Evolutionary conservation across 176 grass and related monocot species (phyloP).

Genomic region (Juncus inflexus): DNA sequence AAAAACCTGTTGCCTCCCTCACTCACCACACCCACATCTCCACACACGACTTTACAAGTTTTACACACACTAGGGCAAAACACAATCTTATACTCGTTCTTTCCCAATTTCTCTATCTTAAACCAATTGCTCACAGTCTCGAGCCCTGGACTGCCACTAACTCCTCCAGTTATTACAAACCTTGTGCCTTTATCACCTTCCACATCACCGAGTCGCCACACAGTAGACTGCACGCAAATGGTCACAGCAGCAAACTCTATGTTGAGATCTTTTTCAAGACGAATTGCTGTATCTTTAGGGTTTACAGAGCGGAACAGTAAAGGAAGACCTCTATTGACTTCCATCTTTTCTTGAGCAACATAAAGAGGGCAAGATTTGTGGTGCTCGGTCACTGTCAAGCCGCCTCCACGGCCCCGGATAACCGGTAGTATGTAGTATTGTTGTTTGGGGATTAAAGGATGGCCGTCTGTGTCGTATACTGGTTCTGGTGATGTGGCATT

Average conservation of each 20-base stretch:
- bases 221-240: constrained; percentile 41
- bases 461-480: constrained; percentile 1
- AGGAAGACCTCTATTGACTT: constrained; percentile 22
- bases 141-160: background rate
- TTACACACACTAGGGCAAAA: constrained; percentile 42
- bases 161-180: constrained; percentile 34
- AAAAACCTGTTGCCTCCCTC: constrained; percentile 18
- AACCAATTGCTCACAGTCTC: constrained; percentile 44
- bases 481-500: constrained; percentile 4
- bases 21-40: constrained; percentile 18
- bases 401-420: constrained; percentile 17
- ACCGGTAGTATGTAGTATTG: constrained; percentile 49
- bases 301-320: constrained; percentile 32
- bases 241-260: constrained; percentile 35
- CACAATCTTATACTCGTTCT: constrained; percentile 38
- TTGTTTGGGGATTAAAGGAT: background rate
- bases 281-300: constrained; percentile 7
- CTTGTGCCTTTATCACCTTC: constrained; percentile 1
- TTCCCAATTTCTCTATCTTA: constrained; percentile 34
- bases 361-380: constrained; percentile 34
- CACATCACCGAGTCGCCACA: constrained; percentile 34
- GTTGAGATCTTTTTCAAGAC: constrained; percentile 35
- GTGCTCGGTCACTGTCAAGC: constrained; percentile 35
- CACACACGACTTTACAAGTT: background rate
- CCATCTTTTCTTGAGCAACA: constrained; percentile 40